phyloP scores from a whole-genome alignment of 768 basidiomycete genomes.

The Tremella mesenterica region DNA sequence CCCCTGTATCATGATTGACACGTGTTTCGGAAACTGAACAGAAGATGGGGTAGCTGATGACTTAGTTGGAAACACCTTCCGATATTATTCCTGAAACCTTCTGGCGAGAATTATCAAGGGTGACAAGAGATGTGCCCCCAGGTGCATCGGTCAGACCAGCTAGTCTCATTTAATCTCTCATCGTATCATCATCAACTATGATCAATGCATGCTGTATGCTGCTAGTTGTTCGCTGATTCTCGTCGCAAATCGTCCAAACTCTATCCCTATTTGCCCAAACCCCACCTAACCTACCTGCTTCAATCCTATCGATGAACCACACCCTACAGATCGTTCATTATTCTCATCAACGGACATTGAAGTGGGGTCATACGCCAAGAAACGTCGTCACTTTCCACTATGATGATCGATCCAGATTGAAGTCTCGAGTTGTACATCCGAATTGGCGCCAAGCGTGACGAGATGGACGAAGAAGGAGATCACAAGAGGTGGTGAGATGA shows the following conservation, averaged over 20 bases:
- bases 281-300: no score
- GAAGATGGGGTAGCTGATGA: background rate
- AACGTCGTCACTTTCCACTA: background rate
- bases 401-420: background rate
- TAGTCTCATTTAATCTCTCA: background rate
- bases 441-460: background rate
- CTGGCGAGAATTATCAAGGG: conserved; percentile 6
- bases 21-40: background rate
- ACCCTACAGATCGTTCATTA: background rate
- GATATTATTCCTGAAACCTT: no score
- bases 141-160: background rate
- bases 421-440: background rate
- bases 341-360: background rate
- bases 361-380: background rate
- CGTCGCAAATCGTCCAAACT: no score
- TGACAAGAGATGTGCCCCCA: conserved; percentile 10
- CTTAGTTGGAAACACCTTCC: conserved; percentile 7
- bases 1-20: no score
- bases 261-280: no score
- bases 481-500: background rate
- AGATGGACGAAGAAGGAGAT: background rate
- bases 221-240: no score
- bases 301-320: background rate
- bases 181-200: background rate
- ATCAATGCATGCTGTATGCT: background rate